Evolutionary conservation across 106 monocot genomes (phyloP), one percentile per base, ranked within the genome.

Genomic region (Acorus gramineus): DNA sequence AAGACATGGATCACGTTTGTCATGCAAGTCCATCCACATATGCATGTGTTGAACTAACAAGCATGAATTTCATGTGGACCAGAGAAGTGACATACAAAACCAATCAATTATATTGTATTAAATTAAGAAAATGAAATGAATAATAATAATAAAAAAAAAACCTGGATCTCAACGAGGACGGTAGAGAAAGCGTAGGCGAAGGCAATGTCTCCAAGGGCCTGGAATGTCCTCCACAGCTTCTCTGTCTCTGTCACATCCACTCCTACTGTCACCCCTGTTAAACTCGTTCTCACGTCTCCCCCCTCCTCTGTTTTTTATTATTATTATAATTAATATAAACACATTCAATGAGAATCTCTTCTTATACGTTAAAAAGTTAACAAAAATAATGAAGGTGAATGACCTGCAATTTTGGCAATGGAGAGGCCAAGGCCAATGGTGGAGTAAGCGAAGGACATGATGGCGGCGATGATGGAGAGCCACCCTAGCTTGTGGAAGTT

Each of bases 401-500:
- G 28, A 89, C 93, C 89, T 76, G 93, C 84, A 45, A 94, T 89
- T 44, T 55, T 86, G 43, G 86, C 86, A 54, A 94, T 76, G 62
- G 93, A 84, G 67, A 94, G 89, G 50, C 81, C 93, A 28, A 94
- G 86, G 14, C 89, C 93, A 9, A 94, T 90, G 71, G 66, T 42
- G 47, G 93, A 84, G 69, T 89, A 94, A 28, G 69, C 71, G 3
- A 94, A 58, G 7, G 89, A 86, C 86, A 90, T 94, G 52, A 86
- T 68, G 2, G 93, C 86, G 8, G 93, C 93, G 6, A 89, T 60
- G 50, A 90, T 74, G 12, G 93, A 94, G 44, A 86, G 86, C 86
- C 83, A 86, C 76, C 81, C 89, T 3, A 94, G 49, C 60, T 94
- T 81, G 73, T 89, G 86, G 66, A 89, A 89, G 55, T 89, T 94